Conservation (phyloP, 2,329 filamentous ascomycete genomes). For the Fusarium euwallaceae region DNA sequence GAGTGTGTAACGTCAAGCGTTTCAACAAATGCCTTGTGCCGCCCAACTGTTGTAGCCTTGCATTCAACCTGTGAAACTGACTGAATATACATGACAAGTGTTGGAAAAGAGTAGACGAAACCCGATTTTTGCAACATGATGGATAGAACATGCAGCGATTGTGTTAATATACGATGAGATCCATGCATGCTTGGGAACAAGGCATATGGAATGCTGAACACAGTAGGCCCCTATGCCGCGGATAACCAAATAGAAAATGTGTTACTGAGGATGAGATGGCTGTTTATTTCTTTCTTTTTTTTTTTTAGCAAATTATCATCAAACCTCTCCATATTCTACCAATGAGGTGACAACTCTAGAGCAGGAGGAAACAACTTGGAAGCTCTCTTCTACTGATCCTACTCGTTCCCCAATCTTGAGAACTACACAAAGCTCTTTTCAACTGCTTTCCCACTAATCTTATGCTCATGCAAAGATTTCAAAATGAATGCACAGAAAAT, state of each 20-base stretch:
- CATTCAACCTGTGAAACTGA: not conserved
- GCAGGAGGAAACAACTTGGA: not conserved
- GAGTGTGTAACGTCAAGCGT: not conserved
- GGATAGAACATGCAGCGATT: not conserved
- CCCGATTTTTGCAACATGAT: not conserved
- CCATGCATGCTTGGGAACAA: not conserved
- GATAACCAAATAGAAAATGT: not conserved
- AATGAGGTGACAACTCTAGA: not conserved
- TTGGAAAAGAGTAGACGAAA: too few relatives aligned
- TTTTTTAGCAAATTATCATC: not conserved
- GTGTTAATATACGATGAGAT: not conserved
- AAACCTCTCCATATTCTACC: not conserved
- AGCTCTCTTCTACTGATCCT: not conserved
- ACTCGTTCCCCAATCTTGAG: not conserved
- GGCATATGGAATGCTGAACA: not conserved
- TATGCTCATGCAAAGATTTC: not conserved
- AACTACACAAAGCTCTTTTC: not conserved
- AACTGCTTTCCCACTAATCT: not conserved
- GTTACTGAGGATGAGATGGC: not conserved
- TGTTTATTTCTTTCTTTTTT: not conserved
- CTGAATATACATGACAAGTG: not conserved
- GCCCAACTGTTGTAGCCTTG: not conserved
- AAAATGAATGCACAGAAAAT: not conserved
- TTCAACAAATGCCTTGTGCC: not conserved
- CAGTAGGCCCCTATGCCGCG: not conserved